Conservation (phyloP, 805 yeast genomes). For the Cyberlindnera samutprakarnensis region DNA sequence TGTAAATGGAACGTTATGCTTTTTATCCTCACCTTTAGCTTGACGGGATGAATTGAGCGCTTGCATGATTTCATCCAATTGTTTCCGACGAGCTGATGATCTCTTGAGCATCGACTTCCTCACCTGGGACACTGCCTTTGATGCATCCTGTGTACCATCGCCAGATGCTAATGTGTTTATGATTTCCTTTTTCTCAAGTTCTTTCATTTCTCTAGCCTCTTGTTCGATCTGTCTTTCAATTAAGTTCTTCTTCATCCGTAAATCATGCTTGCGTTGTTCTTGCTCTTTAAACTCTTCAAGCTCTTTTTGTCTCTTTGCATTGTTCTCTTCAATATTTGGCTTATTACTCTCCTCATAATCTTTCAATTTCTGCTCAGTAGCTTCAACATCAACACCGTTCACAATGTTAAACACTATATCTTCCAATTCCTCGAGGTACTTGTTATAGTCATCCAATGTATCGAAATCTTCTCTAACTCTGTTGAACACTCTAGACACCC, state of each 20-base stretch:
- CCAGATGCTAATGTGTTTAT: constrained; percentile 43
- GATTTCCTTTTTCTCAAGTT: constrained; percentile 48
- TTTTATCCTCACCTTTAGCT: constrained; percentile 8
- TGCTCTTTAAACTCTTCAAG: constrained; percentile 51
- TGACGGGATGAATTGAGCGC: constrained; percentile 27
- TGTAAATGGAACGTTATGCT: constrained; percentile 61
- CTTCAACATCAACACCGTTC: constrained; percentile 60
- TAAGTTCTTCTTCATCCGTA: constrained; percentile 38
- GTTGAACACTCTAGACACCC: constrained; percentile 73
- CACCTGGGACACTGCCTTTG: constrained; percentile 43
- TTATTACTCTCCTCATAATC: constrained; percentile 70
- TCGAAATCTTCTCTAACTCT: constrained; percentile 70
- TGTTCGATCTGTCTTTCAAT: constrained; percentile 62
- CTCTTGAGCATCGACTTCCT: constrained; percentile 50
- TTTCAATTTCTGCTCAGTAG: constrained; percentile 56
- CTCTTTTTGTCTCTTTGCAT: constrained; percentile 66
- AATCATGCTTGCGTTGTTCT: constrained; percentile 66
- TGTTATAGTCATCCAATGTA: constrained; percentile 51
- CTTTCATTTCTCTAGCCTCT: constrained; percentile 47
- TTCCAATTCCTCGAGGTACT: constrained; percentile 80
- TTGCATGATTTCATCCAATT: constrained; percentile 31
- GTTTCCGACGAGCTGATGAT: constrained; percentile 56
- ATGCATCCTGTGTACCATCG: constrained; percentile 27
- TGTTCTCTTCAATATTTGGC: constrained; percentile 68
- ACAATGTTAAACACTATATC: constrained; percentile 69